Conservation (phyloP, 1,284 basidiomycete species). For the Cryptococcus floricola region DNA sequence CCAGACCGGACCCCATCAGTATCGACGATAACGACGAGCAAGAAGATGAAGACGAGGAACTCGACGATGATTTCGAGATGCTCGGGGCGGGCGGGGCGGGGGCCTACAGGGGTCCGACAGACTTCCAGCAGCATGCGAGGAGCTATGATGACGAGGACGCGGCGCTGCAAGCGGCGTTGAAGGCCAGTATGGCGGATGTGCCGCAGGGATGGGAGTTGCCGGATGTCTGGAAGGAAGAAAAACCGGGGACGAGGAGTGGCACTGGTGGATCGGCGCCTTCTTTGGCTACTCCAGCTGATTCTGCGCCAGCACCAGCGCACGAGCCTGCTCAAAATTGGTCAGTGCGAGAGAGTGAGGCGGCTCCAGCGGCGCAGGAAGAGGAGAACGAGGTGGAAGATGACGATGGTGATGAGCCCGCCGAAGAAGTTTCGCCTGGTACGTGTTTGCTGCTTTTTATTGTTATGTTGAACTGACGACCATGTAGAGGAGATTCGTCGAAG, state of each 20-base stretch:
- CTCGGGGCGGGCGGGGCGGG: background rate
- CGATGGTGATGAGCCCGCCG: slow-evolving; percentile 40
- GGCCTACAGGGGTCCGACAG: slow-evolving; percentile 26
- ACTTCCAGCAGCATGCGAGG: slow-evolving; percentile 39
- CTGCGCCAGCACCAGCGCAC: slow-evolving; percentile 18
- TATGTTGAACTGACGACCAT: slow-evolving; percentile 43
- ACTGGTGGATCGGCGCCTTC: slow-evolving; percentile 3
- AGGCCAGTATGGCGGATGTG: slow-evolving; percentile 68
- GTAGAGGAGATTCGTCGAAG: slow-evolving; percentile 70
- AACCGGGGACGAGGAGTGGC: background rate
- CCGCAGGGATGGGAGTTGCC: slow-evolving; percentile 55
- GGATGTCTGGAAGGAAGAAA: background rate
- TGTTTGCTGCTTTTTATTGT: background rate
- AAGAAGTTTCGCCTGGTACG: slow-evolving; percentile 42
- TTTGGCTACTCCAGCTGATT: slow-evolving; percentile 20
- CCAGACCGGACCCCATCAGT: slow-evolving; percentile 39
- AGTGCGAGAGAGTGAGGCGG: slow-evolving; percentile 9
- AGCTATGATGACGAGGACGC: slow-evolving; percentile 79
- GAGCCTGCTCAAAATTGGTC: background rate
- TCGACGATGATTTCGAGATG: slow-evolving; percentile 11
- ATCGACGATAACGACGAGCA: slow-evolving; percentile 43
- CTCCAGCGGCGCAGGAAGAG: slow-evolving; percentile 12
- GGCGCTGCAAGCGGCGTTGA: slow-evolving; percentile 77
- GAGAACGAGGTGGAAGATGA: slow-evolving; percentile 36
- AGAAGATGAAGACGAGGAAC: slow-evolving; percentile 1